Base-by-base conservation (phyloP, 139 green algal species). In the Closterium sp. region DNA sequence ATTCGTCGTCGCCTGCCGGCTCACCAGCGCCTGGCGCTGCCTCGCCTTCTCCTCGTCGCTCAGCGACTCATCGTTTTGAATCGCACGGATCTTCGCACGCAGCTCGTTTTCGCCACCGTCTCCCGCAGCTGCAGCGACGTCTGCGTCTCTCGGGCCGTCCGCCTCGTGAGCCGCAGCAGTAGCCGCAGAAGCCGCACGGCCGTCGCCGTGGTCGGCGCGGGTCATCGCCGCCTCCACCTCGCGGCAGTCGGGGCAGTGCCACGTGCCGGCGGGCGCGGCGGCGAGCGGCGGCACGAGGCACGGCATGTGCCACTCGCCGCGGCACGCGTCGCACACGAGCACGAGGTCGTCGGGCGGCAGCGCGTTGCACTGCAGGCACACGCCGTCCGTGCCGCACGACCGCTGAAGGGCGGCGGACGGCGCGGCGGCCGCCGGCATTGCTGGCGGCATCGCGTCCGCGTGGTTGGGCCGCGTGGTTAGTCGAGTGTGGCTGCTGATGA, bases 31-130 rank as follows among this genome's bases (percentile, higher is more conserved):
- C 92, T 99, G 97, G 0, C 97, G 88, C 35, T 96, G 96, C n/a
- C 88, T 86, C 0, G 95, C 96, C 91, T 98, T 99, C 34, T 98
- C 96, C 0, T 84, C 95, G 1, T 99, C 97, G 0, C 94, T 96
- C 31, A 99, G 92, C 1, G 34, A 97, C 1, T 90, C 87, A 88
- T 99, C 96, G 33, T 28, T 33, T 12, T 93, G 33, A 9, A 93
- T 93, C 19, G 91, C 91, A n/a, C 64, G 36, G 7, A 91, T 91
- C 33, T 93, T 88, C 31, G 91, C 87, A 1, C 90, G 34, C 32
- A 93, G 84, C 84, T 31, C 30, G 86, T 9, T 34, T 32, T 33
- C 31, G 19, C 30, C 34, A 10, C 0, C 86, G 31, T 33, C 31
- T 43, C 9, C 33, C 32, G 9, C 64, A 23, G 34, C 88, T 19